Percentiles rank a stretch among this genome's conserved stretches.
These are phyloP conservation scores for Nicotiana otophora DNA, from an alignment of 257 asterid genomes.

Conservation along the genomic window DNA sequence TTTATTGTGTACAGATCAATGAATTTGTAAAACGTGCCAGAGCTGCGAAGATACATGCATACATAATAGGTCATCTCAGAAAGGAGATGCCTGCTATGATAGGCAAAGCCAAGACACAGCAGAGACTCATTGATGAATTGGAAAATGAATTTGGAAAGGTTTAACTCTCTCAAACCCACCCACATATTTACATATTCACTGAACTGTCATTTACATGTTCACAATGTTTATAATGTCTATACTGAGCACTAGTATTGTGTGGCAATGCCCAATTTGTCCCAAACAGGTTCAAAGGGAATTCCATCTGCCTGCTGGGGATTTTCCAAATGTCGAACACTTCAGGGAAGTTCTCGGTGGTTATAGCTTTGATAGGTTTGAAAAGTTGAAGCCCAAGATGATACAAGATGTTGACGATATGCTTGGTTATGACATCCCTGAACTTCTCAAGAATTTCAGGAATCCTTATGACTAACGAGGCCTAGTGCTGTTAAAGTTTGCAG, in stretches of 20 bases:
- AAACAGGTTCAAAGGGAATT: conserved; percentile 76
- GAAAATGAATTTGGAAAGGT: conserved; percentile 79
- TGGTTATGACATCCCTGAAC: conserved; percentile 84
- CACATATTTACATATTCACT: neutral
- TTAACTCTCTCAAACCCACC: conserved; percentile 2
- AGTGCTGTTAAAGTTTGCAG: neutral
- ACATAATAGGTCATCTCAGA: conserved; percentile 75
- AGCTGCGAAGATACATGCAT: conserved; percentile 95
- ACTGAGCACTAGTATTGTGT: neutral
- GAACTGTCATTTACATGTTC: neutral
- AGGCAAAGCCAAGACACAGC: conserved; percentile 93
- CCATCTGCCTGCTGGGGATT: conserved; percentile 90
- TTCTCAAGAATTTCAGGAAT: conserved; percentile 77
- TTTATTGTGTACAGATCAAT: conserved; percentile 54
- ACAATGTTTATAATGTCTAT: neutral
- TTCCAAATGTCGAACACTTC: conserved; percentile 77
- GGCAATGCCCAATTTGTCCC: neutral
- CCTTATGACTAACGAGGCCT: conserved; percentile 52
- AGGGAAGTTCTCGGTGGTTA: conserved; percentile 63
- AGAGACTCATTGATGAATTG: conserved; percentile 76
- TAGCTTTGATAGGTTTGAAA: conserved; percentile 74
- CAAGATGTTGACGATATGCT: conserved; percentile 92
- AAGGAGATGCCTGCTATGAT: conserved; percentile 97
- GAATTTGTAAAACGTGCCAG: conserved; percentile 94
- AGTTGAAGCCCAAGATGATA: conserved; percentile 81